These are phyloP conservation scores for Penicillium robsamsonii DNA, from an alignment of 495 filamentous ascomycete species.

Conservation along the genomic window DNA sequence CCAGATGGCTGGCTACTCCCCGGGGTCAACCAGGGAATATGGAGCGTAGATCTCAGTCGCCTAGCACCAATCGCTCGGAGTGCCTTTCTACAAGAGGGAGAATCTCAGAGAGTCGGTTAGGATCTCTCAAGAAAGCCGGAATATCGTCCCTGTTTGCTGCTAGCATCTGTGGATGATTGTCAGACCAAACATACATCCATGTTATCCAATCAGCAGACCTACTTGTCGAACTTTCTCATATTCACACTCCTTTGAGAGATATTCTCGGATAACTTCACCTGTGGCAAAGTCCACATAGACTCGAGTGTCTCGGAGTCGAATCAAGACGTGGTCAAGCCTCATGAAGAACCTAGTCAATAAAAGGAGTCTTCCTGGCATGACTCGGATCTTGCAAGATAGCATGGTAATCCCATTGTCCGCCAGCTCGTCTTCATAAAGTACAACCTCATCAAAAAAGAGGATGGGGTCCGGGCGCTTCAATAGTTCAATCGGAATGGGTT, in stretches of 20 bases:
- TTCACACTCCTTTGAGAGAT: conserved; percentile 73
- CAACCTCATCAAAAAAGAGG: conserved; percentile 88
- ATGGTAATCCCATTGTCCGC: conserved; percentile 95
- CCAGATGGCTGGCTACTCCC: background rate
- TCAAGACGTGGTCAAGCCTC: conserved; percentile 83
- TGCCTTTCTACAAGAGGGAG: conserved; percentile 65
- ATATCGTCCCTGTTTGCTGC: conserved; percentile 69
- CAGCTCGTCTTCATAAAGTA: conserved; percentile 95
- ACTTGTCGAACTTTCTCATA: conserved; percentile 79
- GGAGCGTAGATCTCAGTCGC: conserved; percentile 8
- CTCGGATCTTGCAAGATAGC: conserved; percentile 81
- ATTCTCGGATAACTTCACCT: conserved; percentile 85
- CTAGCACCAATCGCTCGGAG: conserved; percentile 43
- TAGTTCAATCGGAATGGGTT: conserved; percentile 76
- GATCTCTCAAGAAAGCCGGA: conserved; percentile 75
- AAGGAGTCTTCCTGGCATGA: conserved; percentile 84
- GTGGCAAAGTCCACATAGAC: conserved; percentile 86
- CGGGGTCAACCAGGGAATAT: background rate
- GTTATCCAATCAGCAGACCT: conserved; percentile 19
- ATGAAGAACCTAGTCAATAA: conserved; percentile 88
- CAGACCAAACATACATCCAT: conserved; percentile 6
- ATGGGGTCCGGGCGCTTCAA: conserved; percentile 87
- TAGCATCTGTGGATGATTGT: conserved; percentile 55
- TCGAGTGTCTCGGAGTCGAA: conserved; percentile 84
- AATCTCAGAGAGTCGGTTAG: conserved; percentile 71